Evolutionary conservation across 208 protist genomes (phyloP), one percentile per base, ranked within the genome.

Genomic region (Phytomonas sp.): DNA sequence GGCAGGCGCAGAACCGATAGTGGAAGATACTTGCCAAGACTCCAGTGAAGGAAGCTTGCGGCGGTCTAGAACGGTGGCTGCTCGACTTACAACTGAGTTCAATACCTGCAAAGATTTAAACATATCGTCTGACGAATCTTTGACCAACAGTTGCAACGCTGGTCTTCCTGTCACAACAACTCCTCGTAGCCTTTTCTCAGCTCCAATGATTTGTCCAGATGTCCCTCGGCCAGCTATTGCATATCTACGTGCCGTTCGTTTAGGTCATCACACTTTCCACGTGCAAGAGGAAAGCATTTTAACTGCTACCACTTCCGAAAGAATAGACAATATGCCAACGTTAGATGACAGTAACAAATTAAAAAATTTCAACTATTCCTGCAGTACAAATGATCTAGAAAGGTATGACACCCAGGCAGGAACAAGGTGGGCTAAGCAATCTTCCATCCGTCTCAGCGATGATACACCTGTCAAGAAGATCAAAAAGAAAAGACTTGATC

Each of bases 211-310:
- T 56, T 56, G 17, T 26, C 46, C 17, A 56, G 20, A 7, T 26
- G 46, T 56, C 17, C 20, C 11, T 56, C 46, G 6, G 17, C 46
- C 46, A 56, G 46, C 46, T 26, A 56, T 64, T 36, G 68, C 60
- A 34, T 62, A 63, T 60, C 71, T 80, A 37, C 72, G 72, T 63
- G 74, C 77, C 6, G 66, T 79, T 36, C 73, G 71, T 20, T 28
- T 79, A 32, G 79, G 76, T 23, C 32, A 28, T 17, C 69, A 78
- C 66, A 75, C 30, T 37, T 82, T 81, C 37, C 53, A 75, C 67
- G 67, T 77, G 23, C 64, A 65, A 1, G 72, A 64, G 31, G 13
- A 67, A 20, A 64, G 20, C 6, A 1, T 64, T 37, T 64, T n/a
- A 64, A 17, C 6, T 7, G 28, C 61, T 26, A 33, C 11, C 20